These are phyloP conservation scores for Botrytis hyacinthi DNA, from an alignment of 2,329 filamentous ascomycete genomes.

Conservation along the genomic window DNA sequence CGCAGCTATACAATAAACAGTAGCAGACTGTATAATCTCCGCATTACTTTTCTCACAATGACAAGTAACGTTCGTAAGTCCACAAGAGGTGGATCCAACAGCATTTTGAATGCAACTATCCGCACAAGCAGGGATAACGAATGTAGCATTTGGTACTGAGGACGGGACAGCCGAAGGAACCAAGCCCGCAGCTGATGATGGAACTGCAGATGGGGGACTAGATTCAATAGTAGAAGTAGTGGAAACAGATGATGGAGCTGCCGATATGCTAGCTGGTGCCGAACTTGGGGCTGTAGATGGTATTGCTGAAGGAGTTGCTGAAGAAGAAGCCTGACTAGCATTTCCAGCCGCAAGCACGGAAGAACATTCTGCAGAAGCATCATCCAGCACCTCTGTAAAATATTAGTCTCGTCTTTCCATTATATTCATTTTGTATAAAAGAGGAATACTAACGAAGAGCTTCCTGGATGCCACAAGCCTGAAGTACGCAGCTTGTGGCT, in stretches of 20 bases:
- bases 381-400: neutral
- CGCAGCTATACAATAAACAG: neutral
- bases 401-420: neutral
- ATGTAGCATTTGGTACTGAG: neutral
- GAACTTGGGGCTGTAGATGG: neutral
- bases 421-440: neutral
- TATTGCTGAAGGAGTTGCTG: neutral
- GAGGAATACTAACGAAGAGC: neutral
- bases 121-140: conserved; percentile 1
- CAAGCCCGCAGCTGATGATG: neutral
- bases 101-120: neutral
- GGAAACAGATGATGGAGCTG: neutral
- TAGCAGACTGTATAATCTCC: neutral
- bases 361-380: conserved; percentile 7
- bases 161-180: neutral
- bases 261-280: neutral
- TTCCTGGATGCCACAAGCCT: neutral
- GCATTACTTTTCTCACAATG: neutral
- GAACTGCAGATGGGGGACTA: neutral
- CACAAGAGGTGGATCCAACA: neutral
- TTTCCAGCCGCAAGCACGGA: neutral
- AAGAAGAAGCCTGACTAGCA: neutral
- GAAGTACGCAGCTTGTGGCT: conserved; percentile 1
- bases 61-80: neutral
- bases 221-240: neutral